Evolutionary conservation across 1,284 basidiomycete genomes (phyloP).

Genomic region (Agroathelia rolfsii): DNA sequence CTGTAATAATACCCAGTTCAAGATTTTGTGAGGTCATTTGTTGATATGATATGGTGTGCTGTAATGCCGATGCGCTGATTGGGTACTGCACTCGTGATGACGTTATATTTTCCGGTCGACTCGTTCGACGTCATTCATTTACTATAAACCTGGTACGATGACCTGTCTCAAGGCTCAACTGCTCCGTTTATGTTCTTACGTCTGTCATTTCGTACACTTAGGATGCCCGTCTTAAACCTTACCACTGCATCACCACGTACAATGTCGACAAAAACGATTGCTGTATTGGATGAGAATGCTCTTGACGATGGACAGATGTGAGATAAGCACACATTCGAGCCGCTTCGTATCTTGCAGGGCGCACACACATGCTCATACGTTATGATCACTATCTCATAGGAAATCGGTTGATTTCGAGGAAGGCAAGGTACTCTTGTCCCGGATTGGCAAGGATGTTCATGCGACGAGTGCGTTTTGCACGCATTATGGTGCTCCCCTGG

Average conservation of each 20-base stretch:
- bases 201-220: too few relatives aligned
- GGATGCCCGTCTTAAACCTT: not conserved
- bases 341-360: not conserved
- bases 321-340: slow-evolving; percentile 11
- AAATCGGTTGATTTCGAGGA: slow-evolving; percentile 77
- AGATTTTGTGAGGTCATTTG: too few relatives aligned
- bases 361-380: slow-evolving; percentile 1
- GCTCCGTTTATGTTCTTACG: slow-evolving; percentile 3
- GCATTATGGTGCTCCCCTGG: slow-evolving; percentile 80
- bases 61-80: too few relatives aligned
- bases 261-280: slow-evolving; percentile 44
- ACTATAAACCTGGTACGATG: too few relatives aligned
- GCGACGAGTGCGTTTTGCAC: slow-evolving; percentile 86
- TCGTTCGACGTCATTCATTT: too few relatives aligned
- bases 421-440: slow-evolving; percentile 75
- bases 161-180: too few relatives aligned
- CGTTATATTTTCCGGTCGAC: too few relatives aligned
- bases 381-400: slow-evolving; percentile 28
- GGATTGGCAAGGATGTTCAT: slow-evolving; percentile 62
- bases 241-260: slow-evolving; percentile 8
- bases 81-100: too few relatives aligned
- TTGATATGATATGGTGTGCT: too few relatives aligned
- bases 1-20: too few relatives aligned
- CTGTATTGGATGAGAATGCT: slow-evolving; percentile 56
- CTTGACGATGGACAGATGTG: slow-evolving; percentile 74